phyloP scores from a whole-genome alignment of 192 early-diverging fungal genomes.

The Coemansia sp. region DNA sequence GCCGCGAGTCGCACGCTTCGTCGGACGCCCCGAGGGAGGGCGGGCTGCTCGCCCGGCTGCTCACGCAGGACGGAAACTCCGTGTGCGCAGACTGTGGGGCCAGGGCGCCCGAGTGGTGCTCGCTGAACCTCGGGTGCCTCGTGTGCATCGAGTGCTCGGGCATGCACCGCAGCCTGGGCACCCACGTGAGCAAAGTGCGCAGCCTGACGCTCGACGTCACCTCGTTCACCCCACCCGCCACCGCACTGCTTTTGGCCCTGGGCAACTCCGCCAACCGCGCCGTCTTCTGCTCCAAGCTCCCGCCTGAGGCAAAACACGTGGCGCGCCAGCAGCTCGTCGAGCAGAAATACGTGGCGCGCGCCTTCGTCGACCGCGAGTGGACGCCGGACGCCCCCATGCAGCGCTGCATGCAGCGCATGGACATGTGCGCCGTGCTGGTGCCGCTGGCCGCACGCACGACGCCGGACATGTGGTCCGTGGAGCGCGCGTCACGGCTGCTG shows the following conservation, averaged over 20 bases:
- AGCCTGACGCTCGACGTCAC: constrained; percentile 75
- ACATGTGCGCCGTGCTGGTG: constrained; percentile 12
- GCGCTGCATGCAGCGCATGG: neutral
- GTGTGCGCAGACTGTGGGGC: constrained; percentile 61
- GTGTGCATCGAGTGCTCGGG: constrained; percentile 91
- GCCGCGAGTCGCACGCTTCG: constrained; percentile 22
- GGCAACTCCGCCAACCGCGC: constrained; percentile 33
- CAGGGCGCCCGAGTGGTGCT: constrained; percentile 78
- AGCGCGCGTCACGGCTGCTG: constrained; percentile 24
- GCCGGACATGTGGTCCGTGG: constrained; percentile 1
- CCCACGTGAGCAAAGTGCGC: constrained; percentile 86
- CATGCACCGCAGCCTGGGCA: constrained; percentile 87
- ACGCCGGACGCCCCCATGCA: neutral
- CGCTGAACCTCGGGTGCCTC: constrained; percentile 77
- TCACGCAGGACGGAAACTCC: constrained; percentile 23
- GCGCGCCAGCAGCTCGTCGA: constrained; percentile 62
- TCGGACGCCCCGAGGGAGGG: neutral
- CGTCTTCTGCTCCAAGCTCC: constrained; percentile 16
- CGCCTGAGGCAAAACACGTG: constrained; percentile 10
- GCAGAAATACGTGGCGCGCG: constrained; percentile 65
- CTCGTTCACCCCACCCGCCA: constrained; percentile 42
- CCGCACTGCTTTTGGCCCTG: constrained; percentile 32
- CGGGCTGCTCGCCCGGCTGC: constrained; percentile 22
- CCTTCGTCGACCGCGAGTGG: constrained; percentile 42
- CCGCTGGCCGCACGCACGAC: neutral